Conservation (phyloP, 805 yeast genomes). For the Candida incommunis region DNA sequence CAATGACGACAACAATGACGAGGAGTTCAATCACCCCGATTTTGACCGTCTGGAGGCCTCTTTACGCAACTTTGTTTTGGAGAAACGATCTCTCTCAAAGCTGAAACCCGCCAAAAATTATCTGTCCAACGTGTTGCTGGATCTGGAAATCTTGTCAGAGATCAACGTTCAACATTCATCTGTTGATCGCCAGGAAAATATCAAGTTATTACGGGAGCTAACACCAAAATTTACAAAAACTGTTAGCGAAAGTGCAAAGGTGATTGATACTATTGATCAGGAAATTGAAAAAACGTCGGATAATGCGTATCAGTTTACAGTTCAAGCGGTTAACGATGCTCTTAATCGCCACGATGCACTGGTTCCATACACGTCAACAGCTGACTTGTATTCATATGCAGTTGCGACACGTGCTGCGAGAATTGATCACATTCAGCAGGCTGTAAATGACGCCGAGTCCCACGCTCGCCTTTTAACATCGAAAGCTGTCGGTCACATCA, state of each 20-base stretch:
- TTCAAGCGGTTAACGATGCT: conserved; percentile 34
- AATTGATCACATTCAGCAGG: conserved; percentile 45
- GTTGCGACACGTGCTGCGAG: conserved; percentile 52
- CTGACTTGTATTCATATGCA: conserved; percentile 57
- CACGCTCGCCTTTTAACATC: conserved; percentile 51
- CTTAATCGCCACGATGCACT: conserved; percentile 37
- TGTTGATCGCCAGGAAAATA: conserved; percentile 33
- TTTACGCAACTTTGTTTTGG: conserved; percentile 70
- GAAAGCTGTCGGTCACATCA: conserved; percentile 46
- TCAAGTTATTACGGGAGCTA: conserved; percentile 37
- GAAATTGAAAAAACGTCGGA: conserved; percentile 48
- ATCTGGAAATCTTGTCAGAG: conserved; percentile 43
- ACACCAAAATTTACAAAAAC: conserved; percentile 50
- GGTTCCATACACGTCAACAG: conserved; percentile 46
- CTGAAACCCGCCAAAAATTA: conserved; percentile 89
- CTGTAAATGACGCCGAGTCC: conserved; percentile 53
- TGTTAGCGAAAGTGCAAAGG: conserved; percentile 35
- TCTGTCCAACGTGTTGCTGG: conserved; percentile 51
- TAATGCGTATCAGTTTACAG: conserved; percentile 47
- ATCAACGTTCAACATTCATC: conserved; percentile 45
- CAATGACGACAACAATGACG: conserved; percentile 13
- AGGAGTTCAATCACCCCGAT: conserved; percentile 20
- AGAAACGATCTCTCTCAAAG: conserved; percentile 79
- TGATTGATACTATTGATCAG: conserved; percentile 45
- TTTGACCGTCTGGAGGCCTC: conserved; percentile 79